A percentile compares a stretch with the other conserved stretches of the same genome.
Evolutionary conservation across 352 stramenopile genomes (phyloP).

Genomic region (Globisporangium echinulatum): DNA sequence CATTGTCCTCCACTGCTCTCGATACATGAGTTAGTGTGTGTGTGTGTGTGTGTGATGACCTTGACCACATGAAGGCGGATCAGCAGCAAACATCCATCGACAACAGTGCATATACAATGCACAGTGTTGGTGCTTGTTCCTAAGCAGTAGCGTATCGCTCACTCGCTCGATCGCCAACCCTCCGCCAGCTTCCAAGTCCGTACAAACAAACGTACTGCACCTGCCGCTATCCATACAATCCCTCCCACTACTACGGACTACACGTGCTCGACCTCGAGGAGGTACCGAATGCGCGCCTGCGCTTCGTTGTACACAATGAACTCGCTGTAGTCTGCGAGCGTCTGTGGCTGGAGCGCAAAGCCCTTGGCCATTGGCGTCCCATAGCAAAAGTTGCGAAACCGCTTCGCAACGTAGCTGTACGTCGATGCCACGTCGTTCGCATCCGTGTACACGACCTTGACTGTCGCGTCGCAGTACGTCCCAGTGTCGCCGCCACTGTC

Average conservation of each 20-base stretch:
- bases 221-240: no score
- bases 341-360: conserved; percentile 15
- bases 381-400: conserved; percentile 39
- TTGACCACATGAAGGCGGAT: no score
- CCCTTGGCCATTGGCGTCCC: conserved; percentile 14
- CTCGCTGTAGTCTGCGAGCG: conserved; percentile 14
- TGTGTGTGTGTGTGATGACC: no score
- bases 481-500: conserved; percentile 11
- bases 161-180: no score
- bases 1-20: no score
- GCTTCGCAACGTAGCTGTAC: conserved; percentile 40
- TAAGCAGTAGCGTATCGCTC: no score
- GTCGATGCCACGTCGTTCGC: conserved; percentile 4
- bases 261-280: conserved; percentile 14
- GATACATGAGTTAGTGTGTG: no score
- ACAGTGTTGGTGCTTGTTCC: no score
- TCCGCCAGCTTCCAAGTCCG: no score
- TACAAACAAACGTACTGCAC: no score
- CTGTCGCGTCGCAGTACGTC: conserved; percentile 18
- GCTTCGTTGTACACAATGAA: conserved; percentile 22
- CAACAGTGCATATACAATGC: no score
- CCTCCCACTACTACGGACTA: not conserved
- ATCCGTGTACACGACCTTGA: conserved; percentile 14
- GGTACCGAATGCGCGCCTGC: conserved; percentile 16
- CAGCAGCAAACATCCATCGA: no score